phyloP scores from a whole-genome alignment of 768 basidiomycete genomes.

The Rhizopogon vesiculosus region DNA sequence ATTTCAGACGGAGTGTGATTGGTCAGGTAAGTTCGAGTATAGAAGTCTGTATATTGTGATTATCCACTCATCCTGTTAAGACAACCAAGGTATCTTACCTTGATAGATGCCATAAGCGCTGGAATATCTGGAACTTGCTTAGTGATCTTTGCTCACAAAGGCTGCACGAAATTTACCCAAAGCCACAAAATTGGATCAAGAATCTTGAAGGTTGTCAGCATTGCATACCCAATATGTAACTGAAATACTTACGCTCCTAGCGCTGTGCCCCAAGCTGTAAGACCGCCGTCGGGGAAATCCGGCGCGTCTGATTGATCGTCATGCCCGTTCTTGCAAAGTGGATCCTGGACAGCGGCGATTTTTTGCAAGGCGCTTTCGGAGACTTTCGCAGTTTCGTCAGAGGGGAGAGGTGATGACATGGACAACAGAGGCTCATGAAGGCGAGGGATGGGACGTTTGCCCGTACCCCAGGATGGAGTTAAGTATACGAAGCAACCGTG shows the following conservation, averaged over 20 bases:
- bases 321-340: neutral
- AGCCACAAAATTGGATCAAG: constrained; percentile 33
- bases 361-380: neutral
- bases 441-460: neutral
- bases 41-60: constrained; percentile 27
- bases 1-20: constrained; percentile 31
- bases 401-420: neutral
- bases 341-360: too few species aligned
- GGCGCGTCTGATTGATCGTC: neutral
- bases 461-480: neutral
- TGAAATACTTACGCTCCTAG: constrained; percentile 17
- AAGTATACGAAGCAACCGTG: neutral
- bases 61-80: neutral
- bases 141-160: neutral
- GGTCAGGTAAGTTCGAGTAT: constrained; percentile 30
- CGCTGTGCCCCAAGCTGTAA: constrained; percentile 19
- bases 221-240: neutral
- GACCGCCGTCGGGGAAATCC: constrained; percentile 20
- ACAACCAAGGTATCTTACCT: constrained; percentile 15
- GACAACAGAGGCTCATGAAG: neutral
- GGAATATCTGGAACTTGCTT: constrained; percentile 20
- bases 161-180: constrained; percentile 19
- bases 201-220: constrained; percentile 17
- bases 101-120: constrained; percentile 38
- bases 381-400: neutral